Conservation (phyloP, 2,329 filamentous ascomycete species). For the Ophiostoma sp. region DNA sequence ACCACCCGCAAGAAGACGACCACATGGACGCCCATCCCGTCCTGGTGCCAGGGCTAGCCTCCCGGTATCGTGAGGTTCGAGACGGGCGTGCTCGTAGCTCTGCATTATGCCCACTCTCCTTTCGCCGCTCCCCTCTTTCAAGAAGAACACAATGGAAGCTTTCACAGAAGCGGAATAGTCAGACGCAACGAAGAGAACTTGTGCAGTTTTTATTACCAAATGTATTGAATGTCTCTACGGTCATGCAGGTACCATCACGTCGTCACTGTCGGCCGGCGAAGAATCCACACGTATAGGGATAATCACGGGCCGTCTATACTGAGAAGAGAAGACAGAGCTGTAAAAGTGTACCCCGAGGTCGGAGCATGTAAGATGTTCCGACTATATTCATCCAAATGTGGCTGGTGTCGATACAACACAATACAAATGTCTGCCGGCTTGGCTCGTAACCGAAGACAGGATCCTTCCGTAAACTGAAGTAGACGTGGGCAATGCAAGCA, state of each 20-base stretch:
- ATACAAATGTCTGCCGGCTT: not conserved
- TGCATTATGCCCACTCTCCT: not conserved
- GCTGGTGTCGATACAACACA: not conserved
- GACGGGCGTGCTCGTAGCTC: no score
- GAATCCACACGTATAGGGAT: not conserved
- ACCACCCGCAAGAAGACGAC: not conserved
- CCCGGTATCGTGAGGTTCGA: not conserved
- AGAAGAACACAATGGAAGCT: not conserved
- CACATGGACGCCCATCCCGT: not conserved
- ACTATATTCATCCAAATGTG: not conserved
- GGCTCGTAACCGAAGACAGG: not conserved
- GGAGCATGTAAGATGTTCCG: not conserved
- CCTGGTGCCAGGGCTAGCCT: not conserved
- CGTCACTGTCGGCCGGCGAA: not conserved
- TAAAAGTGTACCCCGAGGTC: not conserved
- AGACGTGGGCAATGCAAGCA: no score
- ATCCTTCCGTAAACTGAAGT: no score
- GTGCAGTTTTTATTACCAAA: not conserved
- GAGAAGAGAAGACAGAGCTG: not conserved
- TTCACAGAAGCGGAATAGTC: not conserved
- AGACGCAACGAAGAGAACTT: not conserved
- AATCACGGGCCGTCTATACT: not conserved
- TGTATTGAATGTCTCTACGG: not conserved
- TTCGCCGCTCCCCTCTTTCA: not conserved
- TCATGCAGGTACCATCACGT: not conserved